Evolutionary conservation across 352 stramenopile genomes (phyloP).

Genomic region (Globisporangium nunn): DNA sequence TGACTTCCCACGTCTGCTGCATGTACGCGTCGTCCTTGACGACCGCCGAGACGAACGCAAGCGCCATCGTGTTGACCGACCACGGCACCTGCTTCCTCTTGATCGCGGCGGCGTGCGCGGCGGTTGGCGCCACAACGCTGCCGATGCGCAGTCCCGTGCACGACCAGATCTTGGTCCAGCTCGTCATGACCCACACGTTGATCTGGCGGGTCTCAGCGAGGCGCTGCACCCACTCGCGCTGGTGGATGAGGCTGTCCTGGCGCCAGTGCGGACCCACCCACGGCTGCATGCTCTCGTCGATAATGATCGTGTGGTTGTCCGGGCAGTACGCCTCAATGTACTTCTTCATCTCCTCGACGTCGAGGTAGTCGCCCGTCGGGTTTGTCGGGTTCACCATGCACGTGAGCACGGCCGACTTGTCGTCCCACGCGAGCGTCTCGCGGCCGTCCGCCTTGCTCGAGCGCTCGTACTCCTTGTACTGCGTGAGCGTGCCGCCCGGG

Average conservation of each 20-base stretch:
- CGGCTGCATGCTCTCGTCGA: slow-evolving; percentile 90
- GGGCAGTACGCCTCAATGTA: slow-evolving; percentile 85
- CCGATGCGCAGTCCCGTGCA: slow-evolving; percentile 86
- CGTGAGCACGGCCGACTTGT: slow-evolving; percentile 64
- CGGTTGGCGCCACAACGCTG: slow-evolving; percentile 79
- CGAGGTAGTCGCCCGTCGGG: slow-evolving; percentile 86
- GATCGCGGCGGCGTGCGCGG: slow-evolving; percentile 68
- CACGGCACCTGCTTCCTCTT: slow-evolving; percentile 90
- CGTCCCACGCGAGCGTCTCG: slow-evolving; percentile 68
- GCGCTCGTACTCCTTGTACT: slow-evolving; percentile 88
- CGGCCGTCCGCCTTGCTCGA: slow-evolving; percentile 77
- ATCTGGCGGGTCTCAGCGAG: slow-evolving; percentile 73
- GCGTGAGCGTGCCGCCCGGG: slow-evolving; percentile 57
- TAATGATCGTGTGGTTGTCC: slow-evolving; percentile 86
- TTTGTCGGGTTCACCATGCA: slow-evolving; percentile 89
- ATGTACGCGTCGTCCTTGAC: slow-evolving; percentile 77
- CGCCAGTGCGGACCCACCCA: slow-evolving; percentile 84
- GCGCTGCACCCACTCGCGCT: slow-evolving; percentile 74
- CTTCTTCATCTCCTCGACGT: slow-evolving; percentile 72
- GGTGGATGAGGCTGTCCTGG: slow-evolving; percentile 79
- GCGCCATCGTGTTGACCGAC: slow-evolving; percentile 88
- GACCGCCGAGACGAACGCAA: slow-evolving; percentile 80
- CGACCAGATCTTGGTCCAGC: slow-evolving; percentile 91
- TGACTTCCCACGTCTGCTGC: slow-evolving; percentile 80
- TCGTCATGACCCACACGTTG: slow-evolving; percentile 90